phyloP scores from a whole-genome alignment of 257 asterid genomes.

The Solanum okadae region DNA sequence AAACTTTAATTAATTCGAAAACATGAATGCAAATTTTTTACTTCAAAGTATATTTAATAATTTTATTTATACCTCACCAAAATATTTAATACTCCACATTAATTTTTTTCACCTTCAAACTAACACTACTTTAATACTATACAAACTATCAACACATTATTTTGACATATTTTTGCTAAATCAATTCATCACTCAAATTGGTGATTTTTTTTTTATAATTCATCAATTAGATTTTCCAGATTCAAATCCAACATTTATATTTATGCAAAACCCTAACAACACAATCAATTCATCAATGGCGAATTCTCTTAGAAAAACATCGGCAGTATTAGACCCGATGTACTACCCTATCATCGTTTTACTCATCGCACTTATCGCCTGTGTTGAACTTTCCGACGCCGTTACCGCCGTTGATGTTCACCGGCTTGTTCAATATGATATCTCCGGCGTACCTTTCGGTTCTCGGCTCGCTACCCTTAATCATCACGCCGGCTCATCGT shows the following conservation, averaged over 20 bases:
- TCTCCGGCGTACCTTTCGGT: slow-evolving; percentile 84
- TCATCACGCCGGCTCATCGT: slow-evolving; percentile 88
- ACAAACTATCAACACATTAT: not conserved
- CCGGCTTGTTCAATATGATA: slow-evolving; percentile 91
- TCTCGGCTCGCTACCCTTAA: slow-evolving; percentile 80
- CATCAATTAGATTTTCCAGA: not conserved
- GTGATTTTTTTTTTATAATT: no score
- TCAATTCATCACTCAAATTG: not conserved
- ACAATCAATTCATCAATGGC: not conserved
- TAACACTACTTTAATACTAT: not conserved
- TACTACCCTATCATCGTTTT: slow-evolving; percentile 34
- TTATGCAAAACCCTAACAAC: not conserved
- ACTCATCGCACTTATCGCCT: slow-evolving; percentile 46
- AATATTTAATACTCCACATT: not conserved
- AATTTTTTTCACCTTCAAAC: not conserved
- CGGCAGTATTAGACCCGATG: slow-evolving; percentile 35
- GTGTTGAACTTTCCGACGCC: slow-evolving; percentile 78
- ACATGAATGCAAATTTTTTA: not conserved
- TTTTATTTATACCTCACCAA: not conserved
- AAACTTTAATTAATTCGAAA: not conserved
- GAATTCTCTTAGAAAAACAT: slow-evolving; percentile 9
- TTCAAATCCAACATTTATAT: not conserved
- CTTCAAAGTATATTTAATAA: not conserved
- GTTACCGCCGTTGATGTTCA: slow-evolving; percentile 76
- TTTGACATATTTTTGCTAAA: not conserved